Base-by-base conservation (phyloP, 106 monocot species). In the Dendrobium officinale region DNA sequence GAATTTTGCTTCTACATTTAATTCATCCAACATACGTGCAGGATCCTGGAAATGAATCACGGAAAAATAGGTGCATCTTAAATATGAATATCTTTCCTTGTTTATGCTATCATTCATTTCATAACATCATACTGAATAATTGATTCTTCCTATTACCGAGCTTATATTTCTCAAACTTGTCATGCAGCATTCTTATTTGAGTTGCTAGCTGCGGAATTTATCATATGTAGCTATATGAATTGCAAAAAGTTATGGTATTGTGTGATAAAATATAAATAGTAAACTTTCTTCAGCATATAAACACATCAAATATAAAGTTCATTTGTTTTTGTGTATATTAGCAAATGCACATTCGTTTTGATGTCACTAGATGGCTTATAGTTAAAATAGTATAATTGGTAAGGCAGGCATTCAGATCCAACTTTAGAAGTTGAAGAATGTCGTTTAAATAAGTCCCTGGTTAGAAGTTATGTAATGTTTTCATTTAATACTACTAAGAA, bases 21-120 rank as follows among this genome's bases (percentile, higher is more conserved):
- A 43, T 18, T 74, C 41, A n/a, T 74, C 74, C 4, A 42, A 27
- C 3, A 49, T 19, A 11, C 79, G 80, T 77, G 82, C 92, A 93
- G 92, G 90, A 90, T 83, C 47, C 83, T 88, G 90, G 83, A 75
- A 83, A 83, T 77, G 83, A 76, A 82, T 70, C 66, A 3, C 88
- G 88, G 81, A 90, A 75, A 77, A 90, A 83, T 77, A 86, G 92
- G 89, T 92, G 73, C 51, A 72, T 77, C 27, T 56, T 41, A 27
- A 33, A 11, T 29, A 13, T 67, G 43, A 74, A 31, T 31, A 70
- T 70, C 20, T 70, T 37, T 33, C 33, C 70, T 7, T 70, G 31
- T 10, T 33, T 37, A 70, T 37, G 15, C 33, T 2, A 31, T 70
- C n/a, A 37, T 70, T 11, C 24, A 31, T 70, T 70, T 70, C 27